A percentile compares a stretch with the other conserved stretches of the same genome.
phyloP scores from a whole-genome alignment of 176 grass and related monocot species.

The Poa pratensis region DNA sequence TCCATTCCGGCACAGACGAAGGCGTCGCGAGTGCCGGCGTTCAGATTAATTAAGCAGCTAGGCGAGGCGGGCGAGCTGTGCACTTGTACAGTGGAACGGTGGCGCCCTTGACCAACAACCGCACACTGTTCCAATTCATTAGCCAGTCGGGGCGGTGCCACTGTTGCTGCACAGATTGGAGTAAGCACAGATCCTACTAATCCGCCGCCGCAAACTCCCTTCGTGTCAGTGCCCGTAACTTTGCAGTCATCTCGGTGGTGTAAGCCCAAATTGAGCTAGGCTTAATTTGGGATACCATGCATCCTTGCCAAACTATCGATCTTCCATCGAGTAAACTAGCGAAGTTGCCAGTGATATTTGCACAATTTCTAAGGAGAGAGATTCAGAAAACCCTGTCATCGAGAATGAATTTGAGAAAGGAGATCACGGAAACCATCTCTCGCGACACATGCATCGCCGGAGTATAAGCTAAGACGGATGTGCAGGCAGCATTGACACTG shows the following conservation, averaged over 20 bases:
- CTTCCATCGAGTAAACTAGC: too few species aligned
- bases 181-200: conserved; percentile 49
- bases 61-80: conserved; percentile 16
- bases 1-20: conserved; percentile 45
- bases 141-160: conserved; percentile 25
- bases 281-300: not conserved
- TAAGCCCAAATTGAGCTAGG: too few species aligned
- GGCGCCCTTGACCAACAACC: conserved; percentile 33
- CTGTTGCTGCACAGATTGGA: conserved; percentile 21
- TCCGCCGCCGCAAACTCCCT: not conserved
- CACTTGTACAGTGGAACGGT: conserved; percentile 39
- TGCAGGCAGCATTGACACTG: not conserved
- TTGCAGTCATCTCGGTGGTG: too few species aligned
- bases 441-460: too few species aligned
- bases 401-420: too few species aligned
- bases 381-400: too few species aligned
- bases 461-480: too few species aligned
- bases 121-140: conserved; percentile 55
- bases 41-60: conserved; percentile 56
- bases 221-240: not conserved
- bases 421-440: too few species aligned
- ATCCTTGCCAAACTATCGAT: too few species aligned
- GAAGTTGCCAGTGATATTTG: too few species aligned
- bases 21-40: conserved; percentile 32
- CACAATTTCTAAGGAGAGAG: too few species aligned